Evolutionary conservation across 75 land plant genomes (phyloP).

Genomic region (Ceratopteris richardii): DNA sequence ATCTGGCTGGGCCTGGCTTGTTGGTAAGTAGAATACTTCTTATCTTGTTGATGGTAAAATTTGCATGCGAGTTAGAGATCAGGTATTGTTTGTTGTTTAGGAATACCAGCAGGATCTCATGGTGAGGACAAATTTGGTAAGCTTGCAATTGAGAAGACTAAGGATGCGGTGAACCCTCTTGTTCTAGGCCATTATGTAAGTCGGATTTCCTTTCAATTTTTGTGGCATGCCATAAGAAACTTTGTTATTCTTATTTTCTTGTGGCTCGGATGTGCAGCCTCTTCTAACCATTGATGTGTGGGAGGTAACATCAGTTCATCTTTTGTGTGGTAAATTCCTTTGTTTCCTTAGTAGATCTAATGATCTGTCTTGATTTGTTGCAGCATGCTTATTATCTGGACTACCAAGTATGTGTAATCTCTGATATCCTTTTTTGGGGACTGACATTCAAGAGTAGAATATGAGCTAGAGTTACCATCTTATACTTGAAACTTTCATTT

Average conservation of each 20-base stretch:
- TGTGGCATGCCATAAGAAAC: too few relatives aligned
- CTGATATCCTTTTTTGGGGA: too few relatives aligned
- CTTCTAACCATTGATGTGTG: constrained; percentile 56
- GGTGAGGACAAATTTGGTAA: constrained; percentile 34
- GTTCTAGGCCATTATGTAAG: constrained; percentile 52
- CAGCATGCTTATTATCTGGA: constrained; percentile 83
- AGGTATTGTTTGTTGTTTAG: too few relatives aligned
- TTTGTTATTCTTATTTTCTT: too few relatives aligned
- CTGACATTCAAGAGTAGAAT: too few relatives aligned
- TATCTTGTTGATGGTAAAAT: too few relatives aligned
- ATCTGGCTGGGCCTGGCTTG: constrained; percentile 96
- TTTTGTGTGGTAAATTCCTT: neutral
- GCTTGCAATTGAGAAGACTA: constrained; percentile 58
- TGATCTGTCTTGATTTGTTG: constrained; percentile 8
- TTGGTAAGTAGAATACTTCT: constrained; percentile 29
- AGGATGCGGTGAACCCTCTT: constrained; percentile 61
- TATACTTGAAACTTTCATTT: too few relatives aligned
- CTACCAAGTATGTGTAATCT: constrained; percentile 36
- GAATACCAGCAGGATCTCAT: neutral
- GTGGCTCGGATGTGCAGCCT: constrained; percentile 45
- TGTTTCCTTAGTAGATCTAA: too few relatives aligned
- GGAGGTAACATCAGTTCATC: constrained; percentile 42
- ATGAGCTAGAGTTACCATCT: too few relatives aligned
- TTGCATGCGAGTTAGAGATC: too few relatives aligned
- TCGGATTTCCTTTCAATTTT: too few relatives aligned